Percentiles rank a stretch among this genome's conserved stretches.
Conservation (phyloP, 441 rosid genomes). For the Syzygium malaccense region DNA sequence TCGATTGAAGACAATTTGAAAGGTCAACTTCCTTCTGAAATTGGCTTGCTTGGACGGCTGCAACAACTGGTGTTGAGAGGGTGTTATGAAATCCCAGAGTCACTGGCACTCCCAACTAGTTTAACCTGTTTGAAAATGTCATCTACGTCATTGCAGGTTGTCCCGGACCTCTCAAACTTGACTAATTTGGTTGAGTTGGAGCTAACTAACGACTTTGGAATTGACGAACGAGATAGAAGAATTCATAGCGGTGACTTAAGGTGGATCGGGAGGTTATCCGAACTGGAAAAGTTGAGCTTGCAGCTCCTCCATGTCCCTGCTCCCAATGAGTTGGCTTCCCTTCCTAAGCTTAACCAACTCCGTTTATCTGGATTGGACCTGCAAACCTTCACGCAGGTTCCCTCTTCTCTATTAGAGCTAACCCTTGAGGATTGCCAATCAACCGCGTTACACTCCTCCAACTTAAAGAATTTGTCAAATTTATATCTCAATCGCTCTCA, state of each 20-base stretch:
- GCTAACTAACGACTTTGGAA: neutral
- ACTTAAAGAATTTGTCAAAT: neutral
- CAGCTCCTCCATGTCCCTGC: neutral
- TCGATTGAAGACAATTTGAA: no score
- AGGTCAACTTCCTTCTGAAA: no score
- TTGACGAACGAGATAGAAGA: neutral
- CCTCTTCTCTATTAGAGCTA: neutral
- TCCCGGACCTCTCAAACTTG: no score
- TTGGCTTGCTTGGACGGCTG: no score
- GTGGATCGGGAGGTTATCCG: neutral
- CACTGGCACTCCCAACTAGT: no score
- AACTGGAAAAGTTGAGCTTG: neutral
- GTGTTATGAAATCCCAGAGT: no score
- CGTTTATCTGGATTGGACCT: fast-evolving
- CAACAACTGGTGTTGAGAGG: no score
- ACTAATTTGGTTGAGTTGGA: no score
- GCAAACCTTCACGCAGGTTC: no score
- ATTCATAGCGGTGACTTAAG: neutral
- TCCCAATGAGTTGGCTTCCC: neutral
- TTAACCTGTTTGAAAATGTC: no score
- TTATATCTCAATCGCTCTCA: fast-evolving
- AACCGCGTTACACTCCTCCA: fast-evolving
- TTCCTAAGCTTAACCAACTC: fast-evolving
- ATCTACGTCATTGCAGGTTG: no score
- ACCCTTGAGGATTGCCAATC: neutral